Conservation (phyloP, 192 early-diverging fungal genomes). For the Chytriomyces sp. region DNA sequence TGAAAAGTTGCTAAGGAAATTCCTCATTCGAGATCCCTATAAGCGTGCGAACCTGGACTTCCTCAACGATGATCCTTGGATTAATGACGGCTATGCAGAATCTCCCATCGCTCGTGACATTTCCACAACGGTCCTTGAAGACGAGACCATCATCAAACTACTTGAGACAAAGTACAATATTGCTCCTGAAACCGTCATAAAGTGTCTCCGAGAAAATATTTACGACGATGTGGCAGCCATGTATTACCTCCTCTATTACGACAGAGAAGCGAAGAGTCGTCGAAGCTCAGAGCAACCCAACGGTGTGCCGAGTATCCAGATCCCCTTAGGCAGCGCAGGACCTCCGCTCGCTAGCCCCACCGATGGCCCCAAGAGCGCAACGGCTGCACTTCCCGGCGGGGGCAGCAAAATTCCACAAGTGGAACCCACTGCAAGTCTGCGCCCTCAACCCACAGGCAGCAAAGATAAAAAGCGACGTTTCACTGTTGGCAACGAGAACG, state of each 20-base stretch:
- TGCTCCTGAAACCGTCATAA: slow-evolving; percentile 49
- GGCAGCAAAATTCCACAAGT: slow-evolving; percentile 5
- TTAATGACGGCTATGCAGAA: slow-evolving; percentile 58
- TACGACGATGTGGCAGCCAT: slow-evolving; percentile 62
- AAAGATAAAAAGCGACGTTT: slow-evolving; percentile 40
- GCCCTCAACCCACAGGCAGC: slow-evolving; percentile 14
- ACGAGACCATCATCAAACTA: slow-evolving; percentile 56
- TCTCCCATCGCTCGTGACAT: slow-evolving; percentile 56
- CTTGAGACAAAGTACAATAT: slow-evolving; percentile 60
- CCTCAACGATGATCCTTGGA: slow-evolving; percentile 64
- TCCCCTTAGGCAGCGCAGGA: neutral
- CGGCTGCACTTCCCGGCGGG: slow-evolving; percentile 14
- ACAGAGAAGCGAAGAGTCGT: slow-evolving; percentile 44
- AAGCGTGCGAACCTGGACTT: slow-evolving; percentile 61
- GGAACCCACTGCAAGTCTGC: slow-evolving; percentile 13
- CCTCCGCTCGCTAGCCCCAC: slow-evolving; percentile 27
- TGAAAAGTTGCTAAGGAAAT: slow-evolving; percentile 62
- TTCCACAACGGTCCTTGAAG: slow-evolving; percentile 49
- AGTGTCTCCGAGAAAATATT: slow-evolving; percentile 54
- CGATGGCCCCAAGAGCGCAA: slow-evolving; percentile 12
- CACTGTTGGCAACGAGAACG: slow-evolving; percentile 54
- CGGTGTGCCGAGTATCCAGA: slow-evolving; percentile 27
- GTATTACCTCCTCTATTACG: slow-evolving; percentile 67
- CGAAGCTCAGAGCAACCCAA: neutral
- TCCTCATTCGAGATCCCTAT: slow-evolving; percentile 59